Evolutionary conservation across 2,329 filamentous ascomycete species (phyloP).

Genomic region (Fusarium miscanthi): DNA sequence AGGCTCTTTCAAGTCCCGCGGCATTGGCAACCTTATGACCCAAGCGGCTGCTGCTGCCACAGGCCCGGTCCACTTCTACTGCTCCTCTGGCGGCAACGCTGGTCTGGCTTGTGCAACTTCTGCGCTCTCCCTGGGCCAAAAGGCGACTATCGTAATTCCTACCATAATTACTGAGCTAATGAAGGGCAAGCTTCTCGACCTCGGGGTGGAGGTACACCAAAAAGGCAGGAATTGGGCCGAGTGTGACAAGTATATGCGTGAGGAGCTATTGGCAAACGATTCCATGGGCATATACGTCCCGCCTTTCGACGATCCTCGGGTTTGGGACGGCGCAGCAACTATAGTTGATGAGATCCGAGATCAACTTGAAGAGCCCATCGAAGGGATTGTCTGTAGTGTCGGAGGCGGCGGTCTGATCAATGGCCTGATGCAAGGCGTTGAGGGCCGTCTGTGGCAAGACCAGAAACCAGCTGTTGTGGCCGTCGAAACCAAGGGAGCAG

Average conservation of each 20-base stretch:
- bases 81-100: constrained; percentile 84
- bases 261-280: constrained; percentile 65
- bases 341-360: constrained; percentile 64
- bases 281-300: constrained; percentile 70
- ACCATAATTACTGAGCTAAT: constrained; percentile 73
- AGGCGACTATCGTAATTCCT: constrained; percentile 82
- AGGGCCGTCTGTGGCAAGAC: constrained; percentile 54
- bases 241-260: constrained; percentile 74
- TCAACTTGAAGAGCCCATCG: constrained; percentile 61
- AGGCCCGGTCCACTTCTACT: constrained; percentile 75
- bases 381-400: constrained; percentile 80
- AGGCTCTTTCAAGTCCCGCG: constrained; percentile 86
- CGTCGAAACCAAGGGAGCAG: constrained; percentile 80
- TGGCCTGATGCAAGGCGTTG: constrained; percentile 77
- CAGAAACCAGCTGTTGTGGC: constrained; percentile 69
- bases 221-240: constrained; percentile 75
- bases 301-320: constrained; percentile 74
- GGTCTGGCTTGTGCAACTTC: constrained; percentile 84
- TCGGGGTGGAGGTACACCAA: constrained; percentile 77
- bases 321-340: constrained; percentile 74
- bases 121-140: constrained; percentile 70
- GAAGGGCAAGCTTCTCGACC: constrained; percentile 74
- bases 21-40: constrained; percentile 77
- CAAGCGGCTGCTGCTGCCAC: constrained; percentile 49
- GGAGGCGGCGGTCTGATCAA: constrained; percentile 85